These are phyloP conservation scores for Nelumbo lutea DNA, from an alignment of 164 flowering plant genomes.

Conservation along the genomic window DNA sequence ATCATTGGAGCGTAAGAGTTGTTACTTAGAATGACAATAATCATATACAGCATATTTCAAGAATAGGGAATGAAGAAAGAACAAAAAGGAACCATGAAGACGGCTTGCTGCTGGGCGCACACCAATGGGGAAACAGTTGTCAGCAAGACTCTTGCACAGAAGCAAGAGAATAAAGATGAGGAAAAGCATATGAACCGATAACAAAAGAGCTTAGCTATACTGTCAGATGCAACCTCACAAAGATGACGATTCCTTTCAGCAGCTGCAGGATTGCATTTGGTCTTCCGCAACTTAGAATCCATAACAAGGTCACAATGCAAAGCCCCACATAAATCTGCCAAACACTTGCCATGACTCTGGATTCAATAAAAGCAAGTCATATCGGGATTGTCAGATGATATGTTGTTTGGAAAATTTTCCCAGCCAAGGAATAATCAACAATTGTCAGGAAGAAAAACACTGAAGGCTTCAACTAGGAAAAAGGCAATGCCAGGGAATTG, in stretches of 20 bases:
- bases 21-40: neutral
- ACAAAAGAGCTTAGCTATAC: conserved; percentile 6
- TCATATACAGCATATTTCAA: neutral
- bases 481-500: no score
- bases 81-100: conserved; percentile 70
- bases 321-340: conserved; percentile 96
- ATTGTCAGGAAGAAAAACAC: neutral
- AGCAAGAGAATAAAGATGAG: conserved; percentile 5
- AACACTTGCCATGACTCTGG: conserved; percentile 79
- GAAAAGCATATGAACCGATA: conserved; percentile 1
- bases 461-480: no score
- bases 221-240: conserved; percentile 66
- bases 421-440: neutral
- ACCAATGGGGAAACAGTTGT: conserved; percentile 73
- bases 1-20: neutral
- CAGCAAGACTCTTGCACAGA: conserved; percentile 73
- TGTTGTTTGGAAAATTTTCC: neutral
- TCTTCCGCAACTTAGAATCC: conserved; percentile 48
- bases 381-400: neutral
- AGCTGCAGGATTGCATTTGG: conserved; percentile 93
- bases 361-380: conserved; percentile 14
- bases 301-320: conserved; percentile 76
- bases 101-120: conserved; percentile 65
- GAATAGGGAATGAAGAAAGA: neutral
- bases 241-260: conserved; percentile 75